Evolutionary conservation across 352 stramenopile species (phyloP), one percentile per base, ranked within the genome.

Genomic region (Phytophthora ohioensis): DNA sequence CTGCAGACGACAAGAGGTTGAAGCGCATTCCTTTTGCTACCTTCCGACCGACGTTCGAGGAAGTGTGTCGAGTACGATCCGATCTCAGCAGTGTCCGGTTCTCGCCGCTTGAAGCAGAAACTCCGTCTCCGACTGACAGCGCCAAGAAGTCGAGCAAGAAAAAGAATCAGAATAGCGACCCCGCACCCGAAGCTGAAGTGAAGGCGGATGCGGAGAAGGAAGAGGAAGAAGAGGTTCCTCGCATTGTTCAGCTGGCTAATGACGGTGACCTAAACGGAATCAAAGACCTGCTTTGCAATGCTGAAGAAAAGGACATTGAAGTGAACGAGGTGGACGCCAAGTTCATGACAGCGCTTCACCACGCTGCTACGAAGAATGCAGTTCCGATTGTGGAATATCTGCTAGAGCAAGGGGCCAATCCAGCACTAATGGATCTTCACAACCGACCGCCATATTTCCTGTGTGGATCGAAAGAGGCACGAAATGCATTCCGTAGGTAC

Each of bases 401-500:
- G 11, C 66, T 98, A 9, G 72, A 96, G 5, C 80, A 88, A 45
- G 85, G 88, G 17, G 94, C 94, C 17, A 90, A 98, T 67, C 94
- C 94, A 30, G 90, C 82, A 35, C 66, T 89, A 10, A 45, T 97
- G 21, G 96, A 98, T 52, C 65, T 91, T 38, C 87, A 88, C 36
- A 82, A 76, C 32, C 85, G 96, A 13, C 79, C 87, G 13, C 86
- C 96, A 4, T 99, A 98, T 67, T 98, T 97, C 51, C 36, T 98
- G 5, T 97, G 94, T 54, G 70, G 57, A 8, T 78, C 85, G 6
- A 98, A 99, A 57, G 94, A 97, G 57, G 73, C 88, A 0, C 88
- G 96, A 42, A 97, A 99, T 68, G 87, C 85, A 21, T 98, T 98
- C 77, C 92, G 96, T 36, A 86, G 87, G 11, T 97, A 92, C 53